These are phyloP conservation scores for Teunomyces funiuensis DNA, from an alignment of 805 yeast species.

Conservation along the genomic window DNA sequence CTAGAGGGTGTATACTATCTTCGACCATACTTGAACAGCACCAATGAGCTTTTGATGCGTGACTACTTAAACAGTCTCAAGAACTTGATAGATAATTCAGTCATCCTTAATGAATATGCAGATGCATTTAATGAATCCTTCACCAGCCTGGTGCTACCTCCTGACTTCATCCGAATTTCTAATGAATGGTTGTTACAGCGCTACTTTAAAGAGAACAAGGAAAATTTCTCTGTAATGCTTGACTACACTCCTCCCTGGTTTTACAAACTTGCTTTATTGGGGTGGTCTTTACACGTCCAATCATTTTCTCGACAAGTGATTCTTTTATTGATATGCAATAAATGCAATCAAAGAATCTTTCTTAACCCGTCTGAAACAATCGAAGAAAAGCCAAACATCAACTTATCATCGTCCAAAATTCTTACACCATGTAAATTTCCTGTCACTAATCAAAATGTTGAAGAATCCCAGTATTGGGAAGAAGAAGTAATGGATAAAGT, in stretches of 20 bases:
- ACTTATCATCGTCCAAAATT: slow-evolving; percentile 22
- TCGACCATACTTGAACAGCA: slow-evolving; percentile 29
- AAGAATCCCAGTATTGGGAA: slow-evolving; percentile 13
- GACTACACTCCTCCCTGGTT: slow-evolving; percentile 31
- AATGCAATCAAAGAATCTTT: slow-evolving; percentile 38
- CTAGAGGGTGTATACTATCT: slow-evolving; percentile 33
- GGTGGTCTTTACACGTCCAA: slow-evolving; percentile 39
- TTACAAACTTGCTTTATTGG: slow-evolving; percentile 34
- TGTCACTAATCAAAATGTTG: slow-evolving; percentile 1
- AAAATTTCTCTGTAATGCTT: slow-evolving; percentile 26
- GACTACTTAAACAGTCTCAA: slow-evolving; percentile 30
- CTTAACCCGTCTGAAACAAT: slow-evolving; percentile 16
- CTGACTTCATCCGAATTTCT: slow-evolving; percentile 23
- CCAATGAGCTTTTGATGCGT: slow-evolving; percentile 28
- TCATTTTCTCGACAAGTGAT: slow-evolving; percentile 25
- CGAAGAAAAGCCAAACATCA: slow-evolving; percentile 7
- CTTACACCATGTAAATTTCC: slow-evolving; percentile 34
- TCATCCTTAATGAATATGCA: slow-evolving; percentile 14
- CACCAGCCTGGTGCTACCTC: not conserved
- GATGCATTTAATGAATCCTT: slow-evolving; percentile 8
- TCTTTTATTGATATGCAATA: slow-evolving; percentile 32
- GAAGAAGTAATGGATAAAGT: slow-evolving; percentile 13
- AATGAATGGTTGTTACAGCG: slow-evolving; percentile 33
- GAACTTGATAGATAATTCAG: slow-evolving; percentile 26
- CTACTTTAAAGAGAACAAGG: slow-evolving; percentile 35